These are phyloP conservation scores for Pythium plurisporium DNA, from an alignment of 352 stramenopile species.

Conservation along the genomic window DNA sequence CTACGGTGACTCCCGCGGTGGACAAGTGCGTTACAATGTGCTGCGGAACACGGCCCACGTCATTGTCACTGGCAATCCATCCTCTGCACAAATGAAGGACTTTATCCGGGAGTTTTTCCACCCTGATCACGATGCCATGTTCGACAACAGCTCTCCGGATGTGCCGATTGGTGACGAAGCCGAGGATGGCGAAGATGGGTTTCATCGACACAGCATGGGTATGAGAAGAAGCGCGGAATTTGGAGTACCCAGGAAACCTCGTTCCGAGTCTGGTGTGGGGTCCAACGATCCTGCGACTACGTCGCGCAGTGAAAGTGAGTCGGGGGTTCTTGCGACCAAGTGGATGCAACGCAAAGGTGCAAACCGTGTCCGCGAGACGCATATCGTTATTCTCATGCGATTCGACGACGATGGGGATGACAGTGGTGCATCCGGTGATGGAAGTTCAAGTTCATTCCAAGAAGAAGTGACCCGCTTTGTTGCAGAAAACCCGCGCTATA, in stretches of 20 bases:
- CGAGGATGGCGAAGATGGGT: conserved; percentile 10
- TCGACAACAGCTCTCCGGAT: conserved; percentile 17
- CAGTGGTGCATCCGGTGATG: not conserved
- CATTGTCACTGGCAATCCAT: conserved; percentile 84
- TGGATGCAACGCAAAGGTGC: conserved; percentile 49
- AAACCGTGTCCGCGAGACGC: conserved; percentile 60
- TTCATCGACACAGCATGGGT: not conserved
- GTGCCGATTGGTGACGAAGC: not conserved
- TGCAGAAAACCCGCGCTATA: conserved; percentile 57
- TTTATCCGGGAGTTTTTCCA: conserved; percentile 90
- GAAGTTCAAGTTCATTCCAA: conserved; percentile 38
- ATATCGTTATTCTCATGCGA: conserved; percentile 77
- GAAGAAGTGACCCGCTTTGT: conserved; percentile 67
- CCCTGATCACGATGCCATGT: conserved; percentile 60
- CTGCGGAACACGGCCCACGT: conserved; percentile 72
- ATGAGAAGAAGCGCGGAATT: too few species aligned
- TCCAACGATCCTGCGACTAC: conserved; percentile 3
- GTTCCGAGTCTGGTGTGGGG: not conserved
- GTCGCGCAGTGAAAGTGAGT: conserved; percentile 6
- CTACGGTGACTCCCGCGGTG: conserved; percentile 62
- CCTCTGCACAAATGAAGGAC: conserved; percentile 72
- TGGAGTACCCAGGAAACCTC: too few species aligned
- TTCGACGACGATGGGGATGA: conserved; percentile 44
- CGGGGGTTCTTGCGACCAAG: conserved; percentile 21
- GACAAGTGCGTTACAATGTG: conserved; percentile 51